Evolutionary conservation across 208 protist genomes (phyloP), one percentile per base, ranked within the genome.

Genomic region (Acanthamoeba sp.): DNA sequence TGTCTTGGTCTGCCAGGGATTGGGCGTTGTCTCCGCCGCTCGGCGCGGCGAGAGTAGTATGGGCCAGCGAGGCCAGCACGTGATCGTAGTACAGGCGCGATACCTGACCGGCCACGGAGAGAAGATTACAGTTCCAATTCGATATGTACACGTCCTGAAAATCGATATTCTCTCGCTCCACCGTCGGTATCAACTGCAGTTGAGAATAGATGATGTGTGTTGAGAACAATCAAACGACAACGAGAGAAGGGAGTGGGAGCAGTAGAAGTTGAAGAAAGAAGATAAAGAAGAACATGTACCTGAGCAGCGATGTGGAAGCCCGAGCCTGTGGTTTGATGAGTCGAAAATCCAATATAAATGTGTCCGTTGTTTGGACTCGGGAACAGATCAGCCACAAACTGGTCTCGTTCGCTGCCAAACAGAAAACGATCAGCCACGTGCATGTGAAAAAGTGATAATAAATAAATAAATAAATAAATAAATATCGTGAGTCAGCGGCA

Each of bases 341-440:
- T 96, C 22, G 95, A 80, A 45, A 96, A 95, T 1, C 93, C 94
- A 71, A 95, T 95, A 50, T 92, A 95, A n/a, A 95, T 91, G 36
- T 91, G 94, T 14, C 94, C 94, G 48, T 57, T 73, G n/a, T 57
- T 73, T 6, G 52, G 52, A n/a, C 59, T 73, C 48, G 59, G 59
- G 9, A 52, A 93, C n/a, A 78, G 34, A 24, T 57, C 48, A 32
- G 69, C 29, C 27, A 78, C 48, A 18, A 93, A 59, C 64, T 80
- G 32, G 42, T 50, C 48, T 18, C 27, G 84, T 16, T 29, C 38
- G n/a, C 48, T 91, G 36, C n/a, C n/a, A 24, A n/a, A 40, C 14
- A 10, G 2, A 20, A 29, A 32, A 50, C 16, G 3, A 57, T 62
- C 24, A 62, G 24, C 18, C 45, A 50, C n/a, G n/a, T n/a, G n/a